These are phyloP conservation scores for Penicillium paradoxum DNA, from an alignment of 495 filamentous ascomycete genomes.

Conservation along the genomic window DNA sequence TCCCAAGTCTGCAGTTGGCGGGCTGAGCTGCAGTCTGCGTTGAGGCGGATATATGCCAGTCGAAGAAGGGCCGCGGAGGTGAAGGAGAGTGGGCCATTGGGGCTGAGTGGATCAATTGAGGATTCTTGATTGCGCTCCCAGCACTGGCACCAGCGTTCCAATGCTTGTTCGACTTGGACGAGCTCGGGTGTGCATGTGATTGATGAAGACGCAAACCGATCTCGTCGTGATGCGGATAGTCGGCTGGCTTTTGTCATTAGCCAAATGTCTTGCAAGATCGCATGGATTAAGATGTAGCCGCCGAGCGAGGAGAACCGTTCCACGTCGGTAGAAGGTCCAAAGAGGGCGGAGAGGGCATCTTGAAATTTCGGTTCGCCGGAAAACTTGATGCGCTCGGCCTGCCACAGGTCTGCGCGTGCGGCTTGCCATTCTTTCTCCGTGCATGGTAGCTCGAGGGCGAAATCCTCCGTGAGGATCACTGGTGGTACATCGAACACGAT, in stretches of 20 bases:
- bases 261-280: constrained; percentile 65
- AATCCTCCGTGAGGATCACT: constrained; percentile 56
- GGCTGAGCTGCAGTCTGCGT: constrained; percentile 59
- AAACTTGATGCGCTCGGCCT: constrained; percentile 23
- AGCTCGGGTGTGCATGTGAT: constrained; percentile 47
- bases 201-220: constrained; percentile 28
- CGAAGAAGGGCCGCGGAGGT: constrained; percentile 62
- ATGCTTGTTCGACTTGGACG: constrained; percentile 51
- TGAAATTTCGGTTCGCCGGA: constrained; percentile 32
- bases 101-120: constrained; percentile 45
- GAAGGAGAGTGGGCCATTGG: constrained; percentile 58
- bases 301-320: constrained; percentile 53
- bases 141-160: constrained; percentile 58
- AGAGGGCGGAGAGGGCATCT: constrained; percentile 29
- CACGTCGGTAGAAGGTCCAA: constrained; percentile 18
- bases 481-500: constrained; percentile 49
- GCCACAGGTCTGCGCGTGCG: constrained; percentile 23
- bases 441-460: constrained; percentile 57
- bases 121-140: constrained; percentile 56
- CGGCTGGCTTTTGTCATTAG: constrained; percentile 55
- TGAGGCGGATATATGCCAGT: constrained; percentile 63
- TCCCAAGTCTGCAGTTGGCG: constrained; percentile 59
- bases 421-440: constrained; percentile 40
- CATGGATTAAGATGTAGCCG: constrained; percentile 64
- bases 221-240: constrained; percentile 37